Conservation (phyloP, 768 basidiomycete species). For the Heimioporus sp. region DNA sequence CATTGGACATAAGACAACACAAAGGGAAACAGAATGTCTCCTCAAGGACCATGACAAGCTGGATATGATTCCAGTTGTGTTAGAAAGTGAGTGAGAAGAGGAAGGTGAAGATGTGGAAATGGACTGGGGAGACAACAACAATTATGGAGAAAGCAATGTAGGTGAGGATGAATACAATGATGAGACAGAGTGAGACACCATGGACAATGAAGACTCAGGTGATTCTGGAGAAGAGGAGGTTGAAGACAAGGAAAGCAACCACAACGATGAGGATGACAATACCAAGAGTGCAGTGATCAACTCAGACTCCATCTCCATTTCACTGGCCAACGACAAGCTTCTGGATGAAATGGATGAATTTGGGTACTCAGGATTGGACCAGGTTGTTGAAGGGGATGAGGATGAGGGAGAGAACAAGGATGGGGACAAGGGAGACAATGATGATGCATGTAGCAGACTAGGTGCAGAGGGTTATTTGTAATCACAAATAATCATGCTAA, state of each 20-base stretch:
- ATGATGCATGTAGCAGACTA: too few relatives aligned
- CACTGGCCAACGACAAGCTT: too few relatives aligned
- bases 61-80: neutral
- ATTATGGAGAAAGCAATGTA: neutral
- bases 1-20: neutral
- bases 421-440: too few relatives aligned
- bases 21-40: neutral
- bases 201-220: neutral
- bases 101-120: neutral
- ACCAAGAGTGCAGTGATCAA: neutral
- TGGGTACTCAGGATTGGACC: conserved; percentile 1
- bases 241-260: neutral
- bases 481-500: too few relatives aligned
- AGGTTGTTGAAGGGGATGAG: too few relatives aligned
- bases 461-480: too few relatives aligned
- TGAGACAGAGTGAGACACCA: too few relatives aligned
- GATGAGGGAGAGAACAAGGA: too few relatives aligned
- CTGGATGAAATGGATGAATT: conserved; percentile 2
- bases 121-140: too few relatives aligned
- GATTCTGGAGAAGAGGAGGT: neutral
- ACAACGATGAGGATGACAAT: too few relatives aligned
- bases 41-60: neutral
- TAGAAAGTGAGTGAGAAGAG: neutral
- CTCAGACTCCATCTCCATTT: too few relatives aligned
- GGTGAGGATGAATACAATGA: too few relatives aligned